phyloP scores from a whole-genome alignment of 495 filamentous ascomycete genomes.

The Xylaria nigripes region DNA sequence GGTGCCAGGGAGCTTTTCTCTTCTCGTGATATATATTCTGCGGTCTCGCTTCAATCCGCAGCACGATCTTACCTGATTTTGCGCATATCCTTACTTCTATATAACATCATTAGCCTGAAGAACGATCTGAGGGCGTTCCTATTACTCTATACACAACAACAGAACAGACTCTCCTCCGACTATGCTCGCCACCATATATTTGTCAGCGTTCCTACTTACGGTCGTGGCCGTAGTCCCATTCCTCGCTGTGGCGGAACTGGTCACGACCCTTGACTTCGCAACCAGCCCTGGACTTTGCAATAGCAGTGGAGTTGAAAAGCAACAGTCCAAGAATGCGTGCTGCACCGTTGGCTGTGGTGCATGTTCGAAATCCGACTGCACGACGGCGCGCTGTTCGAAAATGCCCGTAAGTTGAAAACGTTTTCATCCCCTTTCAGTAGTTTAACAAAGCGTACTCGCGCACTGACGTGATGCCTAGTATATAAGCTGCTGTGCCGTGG shows the following conservation, averaged over 20 bases:
- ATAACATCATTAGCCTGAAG: no score
- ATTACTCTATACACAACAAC: no score
- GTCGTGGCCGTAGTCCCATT: not conserved
- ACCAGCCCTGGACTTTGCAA: not conserved
- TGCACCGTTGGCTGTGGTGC: not conserved
- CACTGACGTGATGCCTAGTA: not conserved
- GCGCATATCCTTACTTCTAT: no score
- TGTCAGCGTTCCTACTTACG: slow-evolving; percentile 3
- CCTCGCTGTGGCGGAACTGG: not conserved
- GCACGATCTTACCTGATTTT: no score
- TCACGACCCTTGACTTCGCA: not conserved
- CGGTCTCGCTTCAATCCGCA: no score
- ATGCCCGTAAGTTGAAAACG: not conserved
- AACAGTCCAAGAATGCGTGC: not conserved
- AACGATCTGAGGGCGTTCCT: no score
- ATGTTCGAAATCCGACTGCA: not conserved
- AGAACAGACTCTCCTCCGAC: no score
- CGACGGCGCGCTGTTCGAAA: not conserved
- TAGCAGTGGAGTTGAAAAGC: not conserved
- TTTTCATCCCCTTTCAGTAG: not conserved
- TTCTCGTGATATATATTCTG: no score
- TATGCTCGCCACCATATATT: not conserved
- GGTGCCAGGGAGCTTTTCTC: not conserved
- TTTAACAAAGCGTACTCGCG: no score
- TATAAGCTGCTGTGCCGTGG: not conserved